A percentile compares a stretch with the other conserved stretches of the same genome.
Evolutionary conservation across 2,329 filamentous ascomycete species (phyloP).

Genomic region (Trichoderma guizhouense): DNA sequence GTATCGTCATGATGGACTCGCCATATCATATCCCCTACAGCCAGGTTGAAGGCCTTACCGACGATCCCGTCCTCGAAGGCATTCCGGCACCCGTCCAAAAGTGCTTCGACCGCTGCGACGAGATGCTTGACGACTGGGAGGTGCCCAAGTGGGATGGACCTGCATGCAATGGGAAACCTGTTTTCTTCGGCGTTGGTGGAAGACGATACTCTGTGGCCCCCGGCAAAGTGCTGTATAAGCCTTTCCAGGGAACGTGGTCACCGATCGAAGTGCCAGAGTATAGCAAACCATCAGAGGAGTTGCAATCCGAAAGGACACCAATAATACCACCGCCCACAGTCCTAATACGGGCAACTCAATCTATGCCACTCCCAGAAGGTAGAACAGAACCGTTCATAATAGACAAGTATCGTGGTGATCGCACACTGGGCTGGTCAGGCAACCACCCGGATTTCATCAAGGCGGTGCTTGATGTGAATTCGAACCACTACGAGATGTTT

Average conservation of each 20-base stretch:
- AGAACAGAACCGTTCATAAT: slow-evolving; percentile 22
- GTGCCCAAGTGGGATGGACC: slow-evolving; percentile 27
- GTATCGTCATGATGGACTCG: slow-evolving; percentile 30
- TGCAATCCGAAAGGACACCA: slow-evolving; percentile 1
- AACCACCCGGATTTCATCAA: slow-evolving; percentile 29
- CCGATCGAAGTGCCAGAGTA: slow-evolving; percentile 14
- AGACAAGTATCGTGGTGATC: slow-evolving; percentile 28
- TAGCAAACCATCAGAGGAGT: not conserved
- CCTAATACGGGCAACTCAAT: slow-evolving; percentile 24
- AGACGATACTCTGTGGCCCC: slow-evolving; percentile 21
- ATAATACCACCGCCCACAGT: slow-evolving; percentile 26
- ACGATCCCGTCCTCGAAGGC: slow-evolving; percentile 22
- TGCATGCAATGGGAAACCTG: slow-evolving; percentile 11
- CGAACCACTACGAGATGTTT: slow-evolving; percentile 30
- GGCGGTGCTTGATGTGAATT: slow-evolving; percentile 28
- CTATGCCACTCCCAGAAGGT: slow-evolving; percentile 12
- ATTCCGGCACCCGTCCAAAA: slow-evolving; percentile 28
- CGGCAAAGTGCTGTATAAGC: slow-evolving; percentile 24
- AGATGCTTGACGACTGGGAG: slow-evolving; percentile 31
- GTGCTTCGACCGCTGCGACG: slow-evolving; percentile 31
- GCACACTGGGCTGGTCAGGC: slow-evolving; percentile 30
- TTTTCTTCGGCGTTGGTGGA: slow-evolving; percentile 21
- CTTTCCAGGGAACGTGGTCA: slow-evolving; percentile 22
- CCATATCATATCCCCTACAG: slow-evolving; percentile 27
- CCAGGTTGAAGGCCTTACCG: slow-evolving; percentile 18